Percentiles rank a stretch among this genome's conserved stretches.
These are phyloP conservation scores for Mycena maculata DNA, from an alignment of 768 basidiomycete genomes.

Conservation along the genomic window DNA sequence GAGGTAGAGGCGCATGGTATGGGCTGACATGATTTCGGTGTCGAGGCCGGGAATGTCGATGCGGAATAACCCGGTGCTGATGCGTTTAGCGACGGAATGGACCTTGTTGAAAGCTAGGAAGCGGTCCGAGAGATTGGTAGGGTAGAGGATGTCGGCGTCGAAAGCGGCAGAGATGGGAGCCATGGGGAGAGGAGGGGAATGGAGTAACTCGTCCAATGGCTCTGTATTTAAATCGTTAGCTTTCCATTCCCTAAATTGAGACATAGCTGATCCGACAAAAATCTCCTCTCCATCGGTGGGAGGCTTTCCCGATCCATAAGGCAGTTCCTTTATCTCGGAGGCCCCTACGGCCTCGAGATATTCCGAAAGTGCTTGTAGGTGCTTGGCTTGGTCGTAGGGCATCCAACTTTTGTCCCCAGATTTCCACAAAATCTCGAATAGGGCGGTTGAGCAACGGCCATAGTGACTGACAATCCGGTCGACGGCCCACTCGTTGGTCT, in stretches of 20 bases:
- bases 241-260: neutral
- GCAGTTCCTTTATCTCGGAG: slow-evolving; percentile 20
- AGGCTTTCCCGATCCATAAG: neutral
- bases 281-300: neutral
- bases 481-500: slow-evolving; percentile 38
- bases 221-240: too few relatives aligned
- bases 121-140: too few relatives aligned
- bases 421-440: slow-evolving; percentile 46
- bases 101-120: neutral
- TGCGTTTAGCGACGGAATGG: neutral
- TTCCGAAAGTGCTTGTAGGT: slow-evolving; percentile 35
- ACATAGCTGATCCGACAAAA: neutral
- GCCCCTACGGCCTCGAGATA: slow-evolving; percentile 48
- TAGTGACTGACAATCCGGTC: slow-evolving; percentile 40
- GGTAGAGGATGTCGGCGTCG: too few relatives aligned
- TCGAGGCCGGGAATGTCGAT: neutral
- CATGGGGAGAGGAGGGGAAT: too few relatives aligned
- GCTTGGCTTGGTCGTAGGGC: slow-evolving; percentile 38
- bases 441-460: slow-evolving; percentile 30
- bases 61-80: neutral
- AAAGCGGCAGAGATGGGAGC: too few relatives aligned
- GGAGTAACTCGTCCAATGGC: too few relatives aligned
- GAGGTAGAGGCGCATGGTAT: neutral
- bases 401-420: slow-evolving; percentile 50
- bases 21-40: neutral